Percentiles rank a stretch among this genome's conserved stretches.
Evolutionary conservation across 345 rosid genomes (phyloP).

Genomic region (Kandelia obovata): DNA sequence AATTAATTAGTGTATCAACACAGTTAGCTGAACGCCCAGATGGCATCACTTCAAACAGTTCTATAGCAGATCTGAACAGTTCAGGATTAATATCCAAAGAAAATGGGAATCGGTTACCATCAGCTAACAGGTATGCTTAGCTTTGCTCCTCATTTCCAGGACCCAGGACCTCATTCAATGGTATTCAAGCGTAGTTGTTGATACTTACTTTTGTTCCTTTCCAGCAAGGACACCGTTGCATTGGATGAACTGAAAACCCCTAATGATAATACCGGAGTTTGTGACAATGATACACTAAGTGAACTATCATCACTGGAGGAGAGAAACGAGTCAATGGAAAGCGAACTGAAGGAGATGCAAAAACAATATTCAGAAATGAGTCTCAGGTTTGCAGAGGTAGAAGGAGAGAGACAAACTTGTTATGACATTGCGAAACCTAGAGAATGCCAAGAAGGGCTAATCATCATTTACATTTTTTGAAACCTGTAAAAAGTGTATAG

Average conservation of each 20-base stretch:
- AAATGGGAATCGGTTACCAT: slow-evolving; percentile 17
- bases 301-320: slow-evolving; percentile 52
- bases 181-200: not conserved
- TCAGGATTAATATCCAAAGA: slow-evolving; percentile 17
- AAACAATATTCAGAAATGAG: slow-evolving; percentile 88
- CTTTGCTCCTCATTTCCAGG: slow-evolving; percentile 2
- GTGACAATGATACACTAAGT: slow-evolving; percentile 20
- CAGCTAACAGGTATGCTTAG: slow-evolving; percentile 37
- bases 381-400: slow-evolving; percentile 88
- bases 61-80: slow-evolving; percentile 13
- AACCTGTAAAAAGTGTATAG: slow-evolving; percentile 41
- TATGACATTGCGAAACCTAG: slow-evolving; percentile 73
- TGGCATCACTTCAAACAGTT: slow-evolving; percentile 15
- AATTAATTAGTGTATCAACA: slow-evolving; percentile 9
- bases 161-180: not conserved
- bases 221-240: slow-evolving; percentile 17
- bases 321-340: slow-evolving; percentile 68
- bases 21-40: slow-evolving; percentile 26
- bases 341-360: slow-evolving; percentile 89
- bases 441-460: slow-evolving; percentile 61
- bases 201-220: slow-evolving; percentile 3
- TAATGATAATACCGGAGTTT: slow-evolving; percentile 3
- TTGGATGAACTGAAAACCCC: slow-evolving; percentile 18
- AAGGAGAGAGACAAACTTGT: slow-evolving; percentile 93
- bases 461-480: slow-evolving; percentile 6